A percentile compares a stretch with the other conserved stretches of the same genome.
These are phyloP conservation scores for Closterium sp. DNA, from an alignment of 139 green algal genomes.

Conservation along the genomic window DNA sequence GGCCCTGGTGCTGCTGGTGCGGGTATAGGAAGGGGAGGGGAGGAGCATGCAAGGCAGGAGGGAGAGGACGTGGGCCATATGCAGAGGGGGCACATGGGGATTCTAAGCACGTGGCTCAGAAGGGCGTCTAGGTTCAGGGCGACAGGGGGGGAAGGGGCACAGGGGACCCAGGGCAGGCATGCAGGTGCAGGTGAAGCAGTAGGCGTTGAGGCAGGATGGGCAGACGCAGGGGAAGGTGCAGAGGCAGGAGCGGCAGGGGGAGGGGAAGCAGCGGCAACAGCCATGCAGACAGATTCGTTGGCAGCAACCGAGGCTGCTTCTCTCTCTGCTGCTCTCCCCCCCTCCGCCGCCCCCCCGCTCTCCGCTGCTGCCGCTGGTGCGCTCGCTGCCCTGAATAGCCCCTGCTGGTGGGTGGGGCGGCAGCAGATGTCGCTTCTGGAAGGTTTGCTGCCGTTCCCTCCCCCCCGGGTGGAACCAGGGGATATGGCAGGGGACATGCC, in stretches of 20 bases:
- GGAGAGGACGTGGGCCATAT: neutral
- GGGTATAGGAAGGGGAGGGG: neutral
- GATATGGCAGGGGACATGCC: neutral
- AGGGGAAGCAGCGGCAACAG: neutral
- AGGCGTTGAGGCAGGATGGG: neutral
- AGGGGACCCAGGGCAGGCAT: neutral
- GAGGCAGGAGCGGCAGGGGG: neutral
- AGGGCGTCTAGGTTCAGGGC: neutral
- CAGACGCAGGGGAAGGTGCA: neutral
- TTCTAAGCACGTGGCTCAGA: neutral
- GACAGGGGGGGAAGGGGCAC: neutral
- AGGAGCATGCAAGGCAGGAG: neutral
- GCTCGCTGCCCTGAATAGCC: neutral
- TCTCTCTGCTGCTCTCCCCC: neutral
- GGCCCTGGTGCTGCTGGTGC: too few relatives aligned
- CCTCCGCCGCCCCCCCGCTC: neutral
- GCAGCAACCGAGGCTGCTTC: neutral
- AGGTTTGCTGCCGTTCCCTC: neutral
- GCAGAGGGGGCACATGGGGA: neutral
- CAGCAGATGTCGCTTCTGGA: neutral
- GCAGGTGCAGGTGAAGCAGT: neutral
- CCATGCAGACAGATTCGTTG: neutral
- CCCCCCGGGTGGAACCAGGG: neutral
- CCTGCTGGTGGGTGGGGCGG: neutral
- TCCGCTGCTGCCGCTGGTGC: neutral